phyloP scores from a whole-genome alignment of 2,329 filamentous ascomycete genomes.

The Penicillium vulpinum region DNA sequence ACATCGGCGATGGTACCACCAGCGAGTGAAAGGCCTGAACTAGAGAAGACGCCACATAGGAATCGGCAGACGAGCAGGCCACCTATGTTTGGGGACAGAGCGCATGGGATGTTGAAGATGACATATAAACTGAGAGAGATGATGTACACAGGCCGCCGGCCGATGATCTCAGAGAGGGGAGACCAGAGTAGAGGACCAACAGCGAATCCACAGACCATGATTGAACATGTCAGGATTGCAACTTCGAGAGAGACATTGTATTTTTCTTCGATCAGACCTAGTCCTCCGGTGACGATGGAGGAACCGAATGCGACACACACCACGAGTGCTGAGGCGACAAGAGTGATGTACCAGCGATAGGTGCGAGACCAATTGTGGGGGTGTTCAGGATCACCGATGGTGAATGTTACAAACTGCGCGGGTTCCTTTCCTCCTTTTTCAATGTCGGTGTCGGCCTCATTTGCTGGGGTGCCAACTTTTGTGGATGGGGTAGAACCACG shows the following conservation, averaged over 20 bases:
- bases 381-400: slow-evolving; percentile 66
- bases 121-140: slow-evolving; percentile 34
- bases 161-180: slow-evolving; percentile 34
- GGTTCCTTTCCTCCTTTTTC: slow-evolving; percentile 28
- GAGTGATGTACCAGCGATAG: slow-evolving; percentile 78
- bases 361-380: slow-evolving; percentile 76
- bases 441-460: slow-evolving; percentile 18
- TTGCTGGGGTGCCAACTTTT: background rate
- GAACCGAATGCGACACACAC: slow-evolving; percentile 69
- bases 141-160: slow-evolving; percentile 36
- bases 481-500: slow-evolving; percentile 12
- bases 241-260: slow-evolving; percentile 73
- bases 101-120: slow-evolving; percentile 40
- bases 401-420: slow-evolving; percentile 59
- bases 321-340: slow-evolving; percentile 71
- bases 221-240: slow-evolving; percentile 65
- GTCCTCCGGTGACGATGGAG: slow-evolving; percentile 72
- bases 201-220: slow-evolving; percentile 77
- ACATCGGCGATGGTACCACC: slow-evolving; percentile 55
- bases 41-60: slow-evolving; percentile 34
- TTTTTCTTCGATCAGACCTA: slow-evolving; percentile 60
- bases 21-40: slow-evolving; percentile 30
- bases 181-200: slow-evolving; percentile 46
- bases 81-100: slow-evolving; percentile 34
- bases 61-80: slow-evolving; percentile 31